Percentiles rank a stretch among this genome's conserved stretches.
phyloP scores from a whole-genome alignment of 345 rosid genomes.

The Salix caprea region DNA sequence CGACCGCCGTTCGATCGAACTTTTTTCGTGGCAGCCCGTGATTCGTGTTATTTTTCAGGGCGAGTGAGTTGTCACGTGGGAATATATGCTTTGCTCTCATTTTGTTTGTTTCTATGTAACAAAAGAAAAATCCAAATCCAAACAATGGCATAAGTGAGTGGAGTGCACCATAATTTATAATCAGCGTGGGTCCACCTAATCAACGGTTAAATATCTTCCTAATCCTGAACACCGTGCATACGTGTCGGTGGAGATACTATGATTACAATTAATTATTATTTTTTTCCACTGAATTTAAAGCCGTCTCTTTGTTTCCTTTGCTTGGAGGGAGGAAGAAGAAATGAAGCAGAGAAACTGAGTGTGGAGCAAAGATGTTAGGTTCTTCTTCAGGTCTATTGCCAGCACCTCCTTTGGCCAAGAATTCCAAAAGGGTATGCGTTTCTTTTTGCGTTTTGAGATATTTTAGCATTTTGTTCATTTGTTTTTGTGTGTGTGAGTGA shows the following conservation, averaged over 20 bases:
- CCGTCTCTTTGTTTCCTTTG: background rate
- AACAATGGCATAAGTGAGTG: background rate
- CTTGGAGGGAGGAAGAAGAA: background rate
- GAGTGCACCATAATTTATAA: background rate
- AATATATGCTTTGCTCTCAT: conserved; percentile 15
- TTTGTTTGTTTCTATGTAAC: conserved; percentile 2
- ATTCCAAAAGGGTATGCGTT: conserved; percentile 15
- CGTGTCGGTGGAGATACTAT: background rate
- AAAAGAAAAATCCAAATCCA: conserved; percentile 6
- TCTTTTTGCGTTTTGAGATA: background rate
- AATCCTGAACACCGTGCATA: background rate
- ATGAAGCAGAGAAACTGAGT: conserved; percentile 19
- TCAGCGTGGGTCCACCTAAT: conserved; percentile 12
- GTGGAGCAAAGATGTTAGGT: conserved; percentile 24
- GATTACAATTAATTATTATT: no score
- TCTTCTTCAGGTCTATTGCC: conserved; percentile 14
- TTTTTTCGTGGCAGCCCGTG: background rate
- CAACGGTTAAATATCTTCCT: conserved; percentile 20
- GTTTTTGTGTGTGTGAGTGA: background rate
- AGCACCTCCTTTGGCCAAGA: conserved; percentile 15
- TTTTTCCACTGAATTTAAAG: background rate
- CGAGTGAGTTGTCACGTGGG: conserved; percentile 17
- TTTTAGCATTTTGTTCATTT: background rate
- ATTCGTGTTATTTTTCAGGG: conserved; percentile 8
- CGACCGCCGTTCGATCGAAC: background rate